Evolutionary conservation across 1,139 yeast genomes (phyloP), one percentile per base, ranked within the genome.

Genomic region (Pichia kudriavzevii): DNA sequence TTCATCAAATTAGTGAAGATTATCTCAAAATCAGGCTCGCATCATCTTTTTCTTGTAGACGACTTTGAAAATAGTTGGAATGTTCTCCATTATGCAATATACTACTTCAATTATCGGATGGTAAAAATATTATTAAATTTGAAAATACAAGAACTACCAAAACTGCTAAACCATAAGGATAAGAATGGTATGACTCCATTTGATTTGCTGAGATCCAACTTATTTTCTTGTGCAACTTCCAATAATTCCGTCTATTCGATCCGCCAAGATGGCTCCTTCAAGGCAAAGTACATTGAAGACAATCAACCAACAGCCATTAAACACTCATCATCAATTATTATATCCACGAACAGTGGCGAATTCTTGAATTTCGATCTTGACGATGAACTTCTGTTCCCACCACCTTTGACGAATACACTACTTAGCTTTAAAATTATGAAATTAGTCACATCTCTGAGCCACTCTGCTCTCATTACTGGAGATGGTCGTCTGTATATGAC

Each of bases 41-140:
- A 37, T 14, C 32, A 32, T 12, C 23, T 77, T 30, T 44, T 76
- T 2, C 48, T 53, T 9, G 54, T 69, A 1, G 59, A 64, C 2
- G 96, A 88, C 53, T 64, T 63, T 38, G 96, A 88, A 55, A 84
- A 74, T 51, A 84, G 87, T 1, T 87, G 94, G 82, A 81, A 84
- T 26, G 75, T 87, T 22, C 62, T 87, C 28, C 96, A 88, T 56
- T 72, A 73, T 48, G 77, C 76, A 27, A 64, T 80, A 28, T 75
- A 64, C 47, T 60, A 66, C 52, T 85, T 81, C 40, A 67, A 77
- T 38, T 55, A 81, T 19, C 53, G 69, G 7, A 72, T 79, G 50
- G 77, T 79, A 11, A 70, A 66, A 43, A 58, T 64, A 11, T 53
- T 80, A 30, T 52, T 75, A 34, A 41, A 45, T 23, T 35, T 44